Percentiles rank a stretch among this genome's conserved stretches.
Evolutionary conservation across 2,329 filamentous ascomycete species (phyloP).

Genomic region (Cadophora luteo-olivacea): DNA sequence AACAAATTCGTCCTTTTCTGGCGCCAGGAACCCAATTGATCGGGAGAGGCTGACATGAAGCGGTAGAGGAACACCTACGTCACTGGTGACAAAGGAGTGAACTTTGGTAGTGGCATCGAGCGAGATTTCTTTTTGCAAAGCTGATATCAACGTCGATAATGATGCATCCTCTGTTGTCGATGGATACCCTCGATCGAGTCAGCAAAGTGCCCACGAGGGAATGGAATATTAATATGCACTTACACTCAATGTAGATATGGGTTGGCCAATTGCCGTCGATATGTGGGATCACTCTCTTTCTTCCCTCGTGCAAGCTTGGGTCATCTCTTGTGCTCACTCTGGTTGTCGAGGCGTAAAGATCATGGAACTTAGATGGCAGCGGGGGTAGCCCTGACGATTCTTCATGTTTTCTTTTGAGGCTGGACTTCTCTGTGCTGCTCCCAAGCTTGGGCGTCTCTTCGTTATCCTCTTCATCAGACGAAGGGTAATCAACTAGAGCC

Average conservation of each 20-base stretch:
- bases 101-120: constrained; percentile 49
- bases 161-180: constrained; percentile 52
- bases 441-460: constrained; percentile 15
- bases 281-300: constrained; percentile 83
- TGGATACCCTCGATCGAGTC: constrained; percentile 59
- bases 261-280: constrained; percentile 90
- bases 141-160: constrained; percentile 53
- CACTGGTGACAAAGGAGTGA: constrained; percentile 75
- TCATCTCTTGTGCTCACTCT: constrained; percentile 82
- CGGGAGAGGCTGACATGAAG: constrained; percentile 92
- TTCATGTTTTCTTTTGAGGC: constrained; percentile 47
- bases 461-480: constrained; percentile 51
- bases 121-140: constrained; percentile 42
- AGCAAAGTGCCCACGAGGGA: constrained; percentile 27
- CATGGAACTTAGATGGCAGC: constrained; percentile 81
- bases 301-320: constrained; percentile 82
- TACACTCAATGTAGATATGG: constrained; percentile 93
- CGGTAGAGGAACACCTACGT: constrained; percentile 78
- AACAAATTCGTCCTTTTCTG: constrained; percentile 74
- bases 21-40: constrained; percentile 75
- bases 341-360: constrained; percentile 85
- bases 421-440: constrained; percentile 40
- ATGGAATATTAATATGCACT: constrained; percentile 44
- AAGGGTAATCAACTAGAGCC: constrained; percentile 71
- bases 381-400: constrained; percentile 61